phyloP scores from a whole-genome alignment of 768 basidiomycete genomes.

The Dentipellis fragilis region DNA sequence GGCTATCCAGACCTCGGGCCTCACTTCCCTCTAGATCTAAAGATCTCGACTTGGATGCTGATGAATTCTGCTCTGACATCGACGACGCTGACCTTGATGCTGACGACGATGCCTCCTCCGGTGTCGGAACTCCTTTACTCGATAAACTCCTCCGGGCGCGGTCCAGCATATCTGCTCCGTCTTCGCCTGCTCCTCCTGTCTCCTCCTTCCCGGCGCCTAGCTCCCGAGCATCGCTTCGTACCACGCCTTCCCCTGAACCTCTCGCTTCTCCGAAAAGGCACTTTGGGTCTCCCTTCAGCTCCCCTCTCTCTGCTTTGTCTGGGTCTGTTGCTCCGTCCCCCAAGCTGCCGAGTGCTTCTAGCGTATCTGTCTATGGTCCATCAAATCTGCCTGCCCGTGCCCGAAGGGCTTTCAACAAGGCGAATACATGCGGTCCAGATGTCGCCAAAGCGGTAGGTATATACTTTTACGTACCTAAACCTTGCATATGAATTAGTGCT shows the following conservation, averaged over 20 bases:
- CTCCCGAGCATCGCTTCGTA: not conserved
- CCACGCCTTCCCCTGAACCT: not conserved
- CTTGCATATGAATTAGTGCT: no score
- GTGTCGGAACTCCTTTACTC: not conserved
- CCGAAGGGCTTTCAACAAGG: no score
- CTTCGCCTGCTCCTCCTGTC: not conserved
- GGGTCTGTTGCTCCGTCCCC: no score
- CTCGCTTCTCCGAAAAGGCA: not conserved
- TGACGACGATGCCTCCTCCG: no score
- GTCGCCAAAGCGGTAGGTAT: no score
- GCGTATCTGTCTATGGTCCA: no score
- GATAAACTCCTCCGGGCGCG: conserved; percentile 2
- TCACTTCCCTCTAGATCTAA: no score
- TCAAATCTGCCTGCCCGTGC: no score
- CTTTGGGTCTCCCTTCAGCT: not conserved
- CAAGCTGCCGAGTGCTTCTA: no score
- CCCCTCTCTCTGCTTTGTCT: not conserved
- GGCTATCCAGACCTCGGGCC: no score
- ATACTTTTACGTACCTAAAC: no score
- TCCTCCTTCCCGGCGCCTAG: not conserved
- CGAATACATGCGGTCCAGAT: no score
- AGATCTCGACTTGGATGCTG: not conserved
- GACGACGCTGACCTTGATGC: not conserved
- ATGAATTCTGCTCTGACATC: not conserved
- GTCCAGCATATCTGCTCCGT: not conserved